Evolutionary conservation across 1,284 basidiomycete species (phyloP).

Genomic region (Trichosporon asahii): DNA sequence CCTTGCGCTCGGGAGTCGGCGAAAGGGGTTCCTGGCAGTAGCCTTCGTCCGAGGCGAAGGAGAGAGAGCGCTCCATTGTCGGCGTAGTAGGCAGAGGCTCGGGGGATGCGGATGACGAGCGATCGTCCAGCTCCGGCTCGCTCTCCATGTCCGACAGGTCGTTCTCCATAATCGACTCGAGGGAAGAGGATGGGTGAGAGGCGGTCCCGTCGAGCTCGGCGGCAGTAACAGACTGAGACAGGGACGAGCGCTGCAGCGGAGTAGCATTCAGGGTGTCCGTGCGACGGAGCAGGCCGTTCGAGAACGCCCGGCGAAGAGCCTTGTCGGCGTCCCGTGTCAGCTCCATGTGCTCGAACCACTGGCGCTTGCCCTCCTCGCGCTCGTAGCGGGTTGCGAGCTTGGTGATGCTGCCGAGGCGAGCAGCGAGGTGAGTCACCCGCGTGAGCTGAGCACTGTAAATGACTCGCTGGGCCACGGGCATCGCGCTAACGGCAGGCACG

Average conservation of each 20-base stretch:
- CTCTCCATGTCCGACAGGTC: slow-evolving; percentile 10
- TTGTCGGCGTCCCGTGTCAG: slow-evolving; percentile 40
- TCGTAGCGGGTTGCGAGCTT: slow-evolving; percentile 42
- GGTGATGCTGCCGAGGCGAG: slow-evolving; percentile 37
- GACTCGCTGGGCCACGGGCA: slow-evolving; percentile 35
- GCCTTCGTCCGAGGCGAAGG: slow-evolving; percentile 9
- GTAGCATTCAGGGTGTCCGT: slow-evolving; percentile 16
- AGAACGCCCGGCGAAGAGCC: slow-evolving; percentile 42
- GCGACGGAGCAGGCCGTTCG: slow-evolving; percentile 31
- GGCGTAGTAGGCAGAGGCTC: slow-evolving; percentile 22
- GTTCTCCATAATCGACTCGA: neutral
- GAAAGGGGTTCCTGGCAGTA: neutral
- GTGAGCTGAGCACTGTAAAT: slow-evolving; percentile 39
- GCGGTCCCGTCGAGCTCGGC: slow-evolving; percentile 22
- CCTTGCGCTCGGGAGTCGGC: neutral
- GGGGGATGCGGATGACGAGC: slow-evolving; percentile 17
- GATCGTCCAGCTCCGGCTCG: slow-evolving; percentile 24
- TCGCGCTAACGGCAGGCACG: slow-evolving; percentile 40
- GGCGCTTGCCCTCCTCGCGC: slow-evolving; percentile 47
- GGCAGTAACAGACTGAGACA: slow-evolving; percentile 33
- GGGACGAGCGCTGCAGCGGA: slow-evolving; percentile 28
- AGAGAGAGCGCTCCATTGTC: slow-evolving; percentile 12
- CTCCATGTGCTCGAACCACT: slow-evolving; percentile 47
- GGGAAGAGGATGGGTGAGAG: neutral
- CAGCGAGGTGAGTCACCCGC: slow-evolving; percentile 40